Evolutionary conservation across 2,329 filamentous ascomycete genomes (phyloP), one percentile per base, ranked within the genome.

Genomic region (Fusarium beomiforme): DNA sequence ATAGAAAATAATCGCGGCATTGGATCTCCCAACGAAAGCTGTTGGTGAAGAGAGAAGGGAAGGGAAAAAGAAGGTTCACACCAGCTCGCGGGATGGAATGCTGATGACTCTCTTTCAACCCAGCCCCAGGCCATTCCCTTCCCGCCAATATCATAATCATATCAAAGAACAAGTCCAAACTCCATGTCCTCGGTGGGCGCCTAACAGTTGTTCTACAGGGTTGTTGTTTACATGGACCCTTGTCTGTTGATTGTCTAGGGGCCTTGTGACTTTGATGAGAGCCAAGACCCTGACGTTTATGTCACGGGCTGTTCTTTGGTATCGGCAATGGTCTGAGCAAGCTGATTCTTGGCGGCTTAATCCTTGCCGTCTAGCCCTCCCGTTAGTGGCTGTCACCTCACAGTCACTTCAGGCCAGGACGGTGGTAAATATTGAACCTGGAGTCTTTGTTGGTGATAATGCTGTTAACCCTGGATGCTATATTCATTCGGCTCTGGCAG

Each of bases 391-490:
- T 70, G 50, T 67, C 70, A 67, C 61, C 54, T 67, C 26, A 58
- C 29, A 53, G 59, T 72, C 70, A 70, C 70, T 59, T 73, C 69
- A 72, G 70, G 70, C 70, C 62, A 51, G 54, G 61, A 73, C 66
- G 70, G 70, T 72, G 70, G 66, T 72, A 63, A 42, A 59, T 63
- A 71, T 68, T 70, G 64, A 63, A 47, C 49, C 41, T 39, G 42
- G 41, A 65, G 37, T 42, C 36, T 53, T 60, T 60, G 69, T 71
- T 71, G 59, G 59, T 65, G 64, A 62, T 53, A 31, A 49, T 49
- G 42, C 62, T 59, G 49, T 8, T 24, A 55, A n/a, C 29, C 53
- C 59, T 56, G 36, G 43, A 34, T 16, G 46, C 21, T 16, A 50
- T 17, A 53, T 39, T 43, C 14, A 36, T 33, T 23, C 31, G 41